These are phyloP conservation scores for Cladophialophora chaetospira DNA, from an alignment of 2,329 filamentous ascomycete genomes.

Conservation along the genomic window DNA sequence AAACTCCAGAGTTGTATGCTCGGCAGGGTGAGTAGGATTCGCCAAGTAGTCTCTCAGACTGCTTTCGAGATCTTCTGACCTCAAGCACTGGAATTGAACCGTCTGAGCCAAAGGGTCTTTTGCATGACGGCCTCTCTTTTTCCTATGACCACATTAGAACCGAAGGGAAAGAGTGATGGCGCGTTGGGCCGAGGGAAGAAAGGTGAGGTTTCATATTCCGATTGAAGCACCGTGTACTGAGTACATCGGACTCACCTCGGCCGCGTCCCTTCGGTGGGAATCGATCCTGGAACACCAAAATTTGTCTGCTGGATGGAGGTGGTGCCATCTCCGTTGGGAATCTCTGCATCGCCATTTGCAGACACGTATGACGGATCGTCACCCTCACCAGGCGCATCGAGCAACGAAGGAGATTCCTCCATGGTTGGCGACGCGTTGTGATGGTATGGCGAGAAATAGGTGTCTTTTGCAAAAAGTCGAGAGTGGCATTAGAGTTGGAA, in stretches of 20 bases:
- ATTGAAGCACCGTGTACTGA: no score
- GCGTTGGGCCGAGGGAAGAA: no score
- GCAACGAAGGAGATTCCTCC: constrained; percentile 5
- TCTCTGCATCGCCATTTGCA: neutral
- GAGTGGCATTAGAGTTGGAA: constrained; percentile 16
- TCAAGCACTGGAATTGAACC: constrained; percentile 25
- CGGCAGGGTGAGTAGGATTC: constrained; percentile 22
- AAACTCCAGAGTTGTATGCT: constrained; percentile 32
- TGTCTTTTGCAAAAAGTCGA: constrained; percentile 10
- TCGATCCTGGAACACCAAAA: neutral
- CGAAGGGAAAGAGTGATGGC: neutral
- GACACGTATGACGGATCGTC: neutral
- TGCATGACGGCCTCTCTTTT: constrained; percentile 27
- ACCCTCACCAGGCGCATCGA: neutral
- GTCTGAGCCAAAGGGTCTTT: constrained; percentile 31
- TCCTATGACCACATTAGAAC: neutral
- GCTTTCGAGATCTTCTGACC: constrained; percentile 27
- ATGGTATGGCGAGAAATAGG: constrained; percentile 7
- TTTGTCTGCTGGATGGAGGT: neutral
- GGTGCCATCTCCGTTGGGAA: neutral
- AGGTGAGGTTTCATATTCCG: no score
- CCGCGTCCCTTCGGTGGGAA: constrained; percentile 1
- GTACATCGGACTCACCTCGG: no score
- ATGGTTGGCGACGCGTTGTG: neutral
- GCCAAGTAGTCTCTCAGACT: constrained; percentile 27